Conservation (phyloP, 2,329 filamentous ascomycete species). For the Botrytis deweyae region DNA sequence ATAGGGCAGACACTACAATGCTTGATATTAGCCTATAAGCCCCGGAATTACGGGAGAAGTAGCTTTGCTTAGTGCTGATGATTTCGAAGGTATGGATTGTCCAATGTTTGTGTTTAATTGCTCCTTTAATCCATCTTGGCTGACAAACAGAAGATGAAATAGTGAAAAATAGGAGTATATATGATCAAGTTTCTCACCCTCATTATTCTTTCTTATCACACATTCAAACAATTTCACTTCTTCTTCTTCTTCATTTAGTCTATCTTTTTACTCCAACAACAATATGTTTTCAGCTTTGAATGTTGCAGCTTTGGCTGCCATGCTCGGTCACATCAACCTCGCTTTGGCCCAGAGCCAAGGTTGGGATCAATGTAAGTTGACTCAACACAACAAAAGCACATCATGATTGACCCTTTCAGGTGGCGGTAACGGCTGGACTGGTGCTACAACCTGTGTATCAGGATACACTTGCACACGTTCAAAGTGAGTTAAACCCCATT, state of each 20-base stretch:
- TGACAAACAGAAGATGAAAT: not conserved
- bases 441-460: conserved; percentile 37
- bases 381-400: not conserved
- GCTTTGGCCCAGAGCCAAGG: conserved; percentile 26
- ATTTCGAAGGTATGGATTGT: not conserved
- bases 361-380: conserved; percentile 30
- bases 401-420: conserved; percentile 28
- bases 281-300: conserved; percentile 30
- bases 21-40: conserved; percentile 3
- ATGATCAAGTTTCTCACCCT: not conserved
- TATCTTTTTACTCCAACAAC: not conserved
- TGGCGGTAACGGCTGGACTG: conserved; percentile 36
- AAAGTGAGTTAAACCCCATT: conserved; percentile 20
- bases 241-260: not conserved
- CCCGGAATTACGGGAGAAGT: not conserved
- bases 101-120: not conserved
- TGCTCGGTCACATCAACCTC: conserved; percentile 28
- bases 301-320: conserved; percentile 27
- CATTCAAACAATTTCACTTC: not conserved
- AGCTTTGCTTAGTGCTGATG: not conserved
- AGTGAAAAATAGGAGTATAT: not conserved
- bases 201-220: not conserved
- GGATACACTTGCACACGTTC: conserved; percentile 34
- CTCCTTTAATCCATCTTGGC: conserved; percentile 12
- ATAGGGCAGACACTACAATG: not conserved